phyloP scores from a whole-genome alignment of 2,329 filamentous ascomycete genomes.

The Colletotrichum higginsianum region DNA sequence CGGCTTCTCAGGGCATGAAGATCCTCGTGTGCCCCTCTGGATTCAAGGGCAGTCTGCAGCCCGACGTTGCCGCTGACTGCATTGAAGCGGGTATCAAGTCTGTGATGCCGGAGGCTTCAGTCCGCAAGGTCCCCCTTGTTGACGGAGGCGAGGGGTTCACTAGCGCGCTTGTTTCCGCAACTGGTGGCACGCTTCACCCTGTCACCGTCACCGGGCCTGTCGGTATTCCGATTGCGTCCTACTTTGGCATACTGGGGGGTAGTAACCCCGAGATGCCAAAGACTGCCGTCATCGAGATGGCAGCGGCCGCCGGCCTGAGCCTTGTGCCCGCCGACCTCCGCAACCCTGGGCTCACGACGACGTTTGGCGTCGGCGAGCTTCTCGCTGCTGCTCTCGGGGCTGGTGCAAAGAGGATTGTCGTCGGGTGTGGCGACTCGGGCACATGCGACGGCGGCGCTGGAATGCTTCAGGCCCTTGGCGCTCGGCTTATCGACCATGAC shows the following conservation, averaged over 20 bases:
- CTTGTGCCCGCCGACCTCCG: constrained; percentile 61
- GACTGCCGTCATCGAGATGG: constrained; percentile 68
- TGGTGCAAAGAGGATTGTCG: constrained; percentile 61
- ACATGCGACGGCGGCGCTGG: constrained; percentile 68
- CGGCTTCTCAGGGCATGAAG: constrained; percentile 46
- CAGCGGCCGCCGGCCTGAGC: constrained; percentile 66
- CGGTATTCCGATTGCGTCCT: constrained; percentile 57
- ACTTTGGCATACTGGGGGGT: constrained; percentile 61
- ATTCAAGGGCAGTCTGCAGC: constrained; percentile 68
- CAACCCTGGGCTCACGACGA: constrained; percentile 64
- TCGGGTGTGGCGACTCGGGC: constrained; percentile 69
- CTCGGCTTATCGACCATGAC: constrained; percentile 56
- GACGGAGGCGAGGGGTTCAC: constrained; percentile 69
- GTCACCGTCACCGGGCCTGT: constrained; percentile 61
- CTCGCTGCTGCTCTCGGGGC: constrained; percentile 61
- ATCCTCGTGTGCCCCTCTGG: constrained; percentile 67
- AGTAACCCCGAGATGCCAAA: constrained; percentile 35
- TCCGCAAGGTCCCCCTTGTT: constrained; percentile 65
- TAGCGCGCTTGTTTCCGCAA: constrained; percentile 59
- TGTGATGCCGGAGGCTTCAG: constrained; percentile 57
- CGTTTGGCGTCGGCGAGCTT: constrained; percentile 66
- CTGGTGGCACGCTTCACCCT: constrained; percentile 56
- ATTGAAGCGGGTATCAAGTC: constrained; percentile 64
- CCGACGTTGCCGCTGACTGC: constrained; percentile 63
- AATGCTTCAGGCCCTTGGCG: constrained; percentile 68